Evolutionary conservation across 2,329 filamentous ascomycete genomes (phyloP).

Genomic region (Graphium sp.): DNA sequence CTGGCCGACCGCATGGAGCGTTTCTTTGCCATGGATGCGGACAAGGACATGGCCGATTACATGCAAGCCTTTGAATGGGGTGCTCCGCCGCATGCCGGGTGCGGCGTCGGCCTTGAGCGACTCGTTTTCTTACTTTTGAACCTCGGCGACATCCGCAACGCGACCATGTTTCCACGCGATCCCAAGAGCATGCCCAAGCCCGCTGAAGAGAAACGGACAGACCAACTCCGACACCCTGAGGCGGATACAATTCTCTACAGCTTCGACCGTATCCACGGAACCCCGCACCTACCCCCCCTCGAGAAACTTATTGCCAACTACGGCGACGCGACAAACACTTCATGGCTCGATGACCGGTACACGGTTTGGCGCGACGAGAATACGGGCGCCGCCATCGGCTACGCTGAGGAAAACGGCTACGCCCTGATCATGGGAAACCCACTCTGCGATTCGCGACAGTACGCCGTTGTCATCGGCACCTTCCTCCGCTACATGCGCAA

Average conservation of each 20-base stretch:
- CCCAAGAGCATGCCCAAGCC: constrained; percentile 76
- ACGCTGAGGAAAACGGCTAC: constrained; percentile 58
- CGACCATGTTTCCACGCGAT: constrained; percentile 75
- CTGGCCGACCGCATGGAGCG: constrained; percentile 65
- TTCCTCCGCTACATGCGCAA: constrained; percentile 64
- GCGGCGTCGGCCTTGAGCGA: constrained; percentile 79
- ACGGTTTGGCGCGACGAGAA: constrained; percentile 67
- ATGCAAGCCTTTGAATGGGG: constrained; percentile 78
- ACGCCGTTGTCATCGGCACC: constrained; percentile 51
- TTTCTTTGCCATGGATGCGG: no score
- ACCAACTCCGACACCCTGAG: constrained; percentile 66
- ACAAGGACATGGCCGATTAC: constrained; percentile 82
- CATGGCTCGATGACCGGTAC: constrained; percentile 81
- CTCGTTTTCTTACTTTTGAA: constrained; percentile 74
- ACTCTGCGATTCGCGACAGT: constrained; percentile 66
- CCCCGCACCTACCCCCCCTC: constrained; percentile 58
- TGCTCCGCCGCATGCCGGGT: constrained; percentile 76
- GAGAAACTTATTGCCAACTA: constrained; percentile 91
- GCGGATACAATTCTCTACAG: constrained; percentile 56
- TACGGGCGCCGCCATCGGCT: constrained; percentile 74
- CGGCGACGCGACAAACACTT: constrained; percentile 84
- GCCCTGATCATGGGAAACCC: constrained; percentile 79
- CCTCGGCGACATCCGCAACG: constrained; percentile 77
- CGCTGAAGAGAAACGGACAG: no score
- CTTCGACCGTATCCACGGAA: no score